Evolutionary conservation across 192 early-diverging fungal species (phyloP), one percentile per base, ranked within the genome.

Genomic region (Linderina pennispora): DNA sequence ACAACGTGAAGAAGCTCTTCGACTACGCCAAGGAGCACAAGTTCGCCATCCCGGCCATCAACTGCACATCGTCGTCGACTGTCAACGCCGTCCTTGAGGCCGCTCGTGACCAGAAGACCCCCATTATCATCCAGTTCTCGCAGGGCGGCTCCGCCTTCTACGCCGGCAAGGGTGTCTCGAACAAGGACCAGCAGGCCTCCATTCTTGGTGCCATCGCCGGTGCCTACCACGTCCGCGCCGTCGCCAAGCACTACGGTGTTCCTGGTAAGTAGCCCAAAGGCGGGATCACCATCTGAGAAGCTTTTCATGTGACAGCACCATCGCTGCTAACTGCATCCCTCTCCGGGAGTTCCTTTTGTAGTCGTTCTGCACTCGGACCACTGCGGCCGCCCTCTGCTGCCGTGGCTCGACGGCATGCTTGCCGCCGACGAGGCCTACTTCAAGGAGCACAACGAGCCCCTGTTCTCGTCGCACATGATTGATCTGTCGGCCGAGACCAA

Each of bases 381-480:
- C 83, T 97, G 93, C 75, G 93, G 90, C 65, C 86, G 90, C 74
- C 93, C 94, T 81, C 83, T 97, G 43, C 78, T 97, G 23, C 90
- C 90, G 25, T 97, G 93, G 93, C 92, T 97, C 61, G 93, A 97
- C 47, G 93, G 93, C 50, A 97, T 97, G 93, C 75, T 97, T 40
- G 79, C 67, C 26, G 93, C 92, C 41, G 92, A 97, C 73, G 92
- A 94, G 70, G 87, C 77, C 50, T 92, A 97, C 86, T 97, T 91
- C 79, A 86, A 84, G 78, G 64, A 67, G 55, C 87, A 97, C 72
- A 82, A 82, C 58, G 93, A 93, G 78, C 91, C 93, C 41, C 86
- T 97, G 53, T 97, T 93, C 84, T 91, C 89, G 15, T 94, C 92
- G 49, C 94, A 97, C 80, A 97, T 97, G 94, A 81, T 97, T 41